Base-by-base conservation (phyloP, 495 filamentous ascomycete species). In the Penicillium dipodomyicola region DNA sequence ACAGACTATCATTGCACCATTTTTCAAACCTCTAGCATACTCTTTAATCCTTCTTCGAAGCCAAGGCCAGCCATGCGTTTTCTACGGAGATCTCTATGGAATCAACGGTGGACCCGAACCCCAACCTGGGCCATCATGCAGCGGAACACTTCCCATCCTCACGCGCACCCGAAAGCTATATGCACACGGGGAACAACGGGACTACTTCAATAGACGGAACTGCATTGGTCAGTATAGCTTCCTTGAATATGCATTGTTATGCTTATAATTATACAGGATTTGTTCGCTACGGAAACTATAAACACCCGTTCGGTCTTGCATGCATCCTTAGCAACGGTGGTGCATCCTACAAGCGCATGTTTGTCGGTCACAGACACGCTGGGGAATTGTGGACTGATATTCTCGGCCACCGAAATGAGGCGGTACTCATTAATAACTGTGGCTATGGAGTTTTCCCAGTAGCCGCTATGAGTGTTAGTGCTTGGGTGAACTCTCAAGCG, bases 11-110 rank as follows among this genome's bases (percentile, higher is more conserved):
- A 77, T 87, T 6, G 67, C 75, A 12, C 68, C 72, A 2, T 82
- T 77, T 67, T 87, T 86, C 70, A 82, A 84, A 55, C 80, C 82
- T 3, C 72, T 85, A 11, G 82, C 82, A 23, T 84, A 87, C 52
- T 69, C 82, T 6, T 75, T 86, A 44, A 90, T 90, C 52, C 82
- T 90, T n/a, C 81, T 90, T n/a, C 82, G 86, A 32, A 61, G 69
- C 19, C 69, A 78, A 33, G 87, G 87, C 20, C 87, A 88, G 52
- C 88, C 88, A 1, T 90, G 86, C 58, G 58, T 89, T 46, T 91
- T 88, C 68, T 90, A 87, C 65, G 87, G 87, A 35, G 88, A 91
- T 56, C 65, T 90, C 5, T 91, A 89, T 65, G 87, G 87, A 17
- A 81, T 87, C 53, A 67, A 73, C 52, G 80, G 73, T 76, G 48